A percentile compares a stretch with the other conserved stretches of the same genome.
Conservation (phyloP, 1,284 basidiomycete genomes). For the Ceratobasidium sp. region DNA sequence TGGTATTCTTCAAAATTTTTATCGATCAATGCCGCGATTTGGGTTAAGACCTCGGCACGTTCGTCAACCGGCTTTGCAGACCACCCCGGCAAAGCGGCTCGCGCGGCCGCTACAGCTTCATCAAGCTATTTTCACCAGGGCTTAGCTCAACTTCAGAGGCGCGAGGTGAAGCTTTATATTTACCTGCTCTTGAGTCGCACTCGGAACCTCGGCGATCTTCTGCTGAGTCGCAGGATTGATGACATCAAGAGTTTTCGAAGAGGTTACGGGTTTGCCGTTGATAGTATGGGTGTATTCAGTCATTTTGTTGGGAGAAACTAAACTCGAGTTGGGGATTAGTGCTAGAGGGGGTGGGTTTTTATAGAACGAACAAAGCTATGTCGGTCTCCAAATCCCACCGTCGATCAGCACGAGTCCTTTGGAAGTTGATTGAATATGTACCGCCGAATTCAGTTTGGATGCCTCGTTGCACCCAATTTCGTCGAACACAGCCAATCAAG, state of each 20-base stretch:
- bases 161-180: neutral
- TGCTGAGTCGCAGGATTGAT: constrained; percentile 36
- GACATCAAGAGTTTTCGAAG: constrained; percentile 25
- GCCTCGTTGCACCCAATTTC: no score
- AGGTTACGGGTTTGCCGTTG: constrained; percentile 41
- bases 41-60: constrained; percentile 21
- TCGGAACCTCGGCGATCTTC: constrained; percentile 31
- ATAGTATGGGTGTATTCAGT: constrained; percentile 41
- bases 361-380: no score
- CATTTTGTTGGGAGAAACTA: constrained; percentile 14
- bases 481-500: no score
- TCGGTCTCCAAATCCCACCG: no score
- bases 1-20: constrained; percentile 33
- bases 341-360: no score
- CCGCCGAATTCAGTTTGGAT: no score
- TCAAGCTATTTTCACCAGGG: constrained; percentile 17
- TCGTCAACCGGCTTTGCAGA: constrained; percentile 34
- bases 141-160: neutral
- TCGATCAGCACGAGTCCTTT: no score
- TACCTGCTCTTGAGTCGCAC: constrained; percentile 37
- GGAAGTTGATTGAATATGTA: no score
- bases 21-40: constrained; percentile 33
- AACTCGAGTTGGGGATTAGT: neutral
- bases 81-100: constrained; percentile 34
- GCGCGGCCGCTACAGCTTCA: constrained; percentile 35